Conservation (phyloP, 2,329 filamentous ascomycete species). For the Leptographium lundbergii region DNA sequence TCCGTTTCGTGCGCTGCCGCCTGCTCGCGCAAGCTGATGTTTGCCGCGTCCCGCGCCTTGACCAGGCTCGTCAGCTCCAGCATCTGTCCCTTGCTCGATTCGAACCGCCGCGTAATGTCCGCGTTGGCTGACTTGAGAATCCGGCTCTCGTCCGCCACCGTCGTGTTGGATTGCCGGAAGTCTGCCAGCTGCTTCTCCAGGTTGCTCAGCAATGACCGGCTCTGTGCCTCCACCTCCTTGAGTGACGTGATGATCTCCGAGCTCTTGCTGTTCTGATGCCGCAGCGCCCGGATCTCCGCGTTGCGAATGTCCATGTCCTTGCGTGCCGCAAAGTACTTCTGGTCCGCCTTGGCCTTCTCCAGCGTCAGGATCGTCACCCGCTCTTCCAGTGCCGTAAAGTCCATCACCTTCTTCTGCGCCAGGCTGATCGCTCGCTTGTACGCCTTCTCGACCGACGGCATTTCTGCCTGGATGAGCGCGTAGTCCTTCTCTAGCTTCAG, state of each 20-base stretch:
- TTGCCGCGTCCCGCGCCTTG: slow-evolving; percentile 58
- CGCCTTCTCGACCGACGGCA: slow-evolving; percentile 79
- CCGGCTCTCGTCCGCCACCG: slow-evolving; percentile 59
- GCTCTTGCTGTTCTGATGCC: slow-evolving; percentile 75
- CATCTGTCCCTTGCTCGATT: slow-evolving; percentile 64
- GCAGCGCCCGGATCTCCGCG: slow-evolving; percentile 64
- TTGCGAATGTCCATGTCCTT: slow-evolving; percentile 83
- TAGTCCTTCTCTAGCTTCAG: slow-evolving; percentile 68
- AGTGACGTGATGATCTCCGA: slow-evolving; percentile 87
- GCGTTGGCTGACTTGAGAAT: slow-evolving; percentile 58
- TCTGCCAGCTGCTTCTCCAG: slow-evolving; percentile 86
- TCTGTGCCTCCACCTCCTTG: slow-evolving; percentile 77
- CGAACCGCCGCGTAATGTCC: slow-evolving; percentile 57
- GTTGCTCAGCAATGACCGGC: slow-evolving; percentile 63
- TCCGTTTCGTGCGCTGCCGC: slow-evolving; percentile 58
- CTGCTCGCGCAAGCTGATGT: slow-evolving; percentile 38
- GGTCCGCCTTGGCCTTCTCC: slow-evolving; percentile 92
- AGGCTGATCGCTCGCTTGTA: slow-evolving; percentile 81
- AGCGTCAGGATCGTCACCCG: slow-evolving; percentile 60
- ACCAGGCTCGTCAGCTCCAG: slow-evolving; percentile 62
- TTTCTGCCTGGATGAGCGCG: slow-evolving; percentile 70
- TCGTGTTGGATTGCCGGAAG: slow-evolving; percentile 64
- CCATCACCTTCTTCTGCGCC: slow-evolving; percentile 76
- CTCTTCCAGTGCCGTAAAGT: slow-evolving; percentile 65
- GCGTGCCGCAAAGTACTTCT: slow-evolving; percentile 94